Evolutionary conservation across 768 basidiomycete species (phyloP), one percentile per base, ranked within the genome.

Genomic region (Dioszegia hungarica): DNA sequence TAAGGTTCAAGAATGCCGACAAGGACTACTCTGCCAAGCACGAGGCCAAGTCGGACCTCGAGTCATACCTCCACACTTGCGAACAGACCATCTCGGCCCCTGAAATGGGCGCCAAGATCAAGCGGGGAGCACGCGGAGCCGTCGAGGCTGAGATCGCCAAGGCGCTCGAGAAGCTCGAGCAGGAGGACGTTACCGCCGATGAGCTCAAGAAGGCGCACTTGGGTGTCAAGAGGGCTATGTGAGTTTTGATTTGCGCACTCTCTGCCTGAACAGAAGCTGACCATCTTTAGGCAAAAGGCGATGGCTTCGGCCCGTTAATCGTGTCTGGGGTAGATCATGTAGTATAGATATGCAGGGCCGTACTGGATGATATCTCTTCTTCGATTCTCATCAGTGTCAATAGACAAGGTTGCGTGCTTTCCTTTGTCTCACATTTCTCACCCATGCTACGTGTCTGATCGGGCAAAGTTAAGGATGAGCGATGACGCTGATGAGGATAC

Each of bases 11-110:
- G 68, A 67, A 68, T 63, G 69, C 72, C 66, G 78, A 79, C 77
- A 95, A 92, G 82, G 95, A 98, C 77, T 98, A 94, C 84, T 89
- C 90, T 62, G 87, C 93, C 54, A 89, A 89, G 65, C 95, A 99
- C 77, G 93, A 98, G 80, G 92, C 95, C 62, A 95, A 93, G 79
- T 89, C 92, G 45, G 93, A 97, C 79, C 87, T 98, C 60, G 95
- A 99, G 81, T 86, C 90, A 34, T 97, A 97, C 81, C 83, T 99
- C 73, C 90, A 94, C 81, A 89, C 91, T 78, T 91, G 97, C 54
- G 66, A 70, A 57, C 68, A 70, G 50, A 67, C 68, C 62, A 93
- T 98, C 80, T 90, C 91, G 52, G 89, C 88, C 24, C 92, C 92
- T 48, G 93, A 95, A 79, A 89, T 95, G 68, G 89, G 90, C 73